Percentiles rank a stretch among this genome's conserved stretches.
phyloP scores from a whole-genome alignment of 352 stramenopile species.

The Phytophthora niederhauseri region DNA sequence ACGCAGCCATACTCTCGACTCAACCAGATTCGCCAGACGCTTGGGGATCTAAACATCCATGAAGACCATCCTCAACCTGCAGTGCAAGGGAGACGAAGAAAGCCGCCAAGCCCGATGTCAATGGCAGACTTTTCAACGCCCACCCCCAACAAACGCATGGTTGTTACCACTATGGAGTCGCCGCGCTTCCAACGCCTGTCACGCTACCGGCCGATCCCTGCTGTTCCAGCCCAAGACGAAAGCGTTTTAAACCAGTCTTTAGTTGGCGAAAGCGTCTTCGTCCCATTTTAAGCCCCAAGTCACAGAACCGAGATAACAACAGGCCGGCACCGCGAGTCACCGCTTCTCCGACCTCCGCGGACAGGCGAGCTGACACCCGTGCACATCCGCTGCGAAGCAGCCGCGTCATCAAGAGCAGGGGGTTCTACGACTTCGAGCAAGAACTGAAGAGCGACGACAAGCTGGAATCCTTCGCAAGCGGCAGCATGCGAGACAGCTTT shows the following conservation, averaged over 20 bases:
- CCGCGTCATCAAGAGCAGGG: slow-evolving; percentile 78
- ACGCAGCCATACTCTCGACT: slow-evolving; percentile 26
- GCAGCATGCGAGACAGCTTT: slow-evolving; percentile 21
- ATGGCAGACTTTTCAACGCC: slow-evolving; percentile 64
- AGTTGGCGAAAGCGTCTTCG: slow-evolving; percentile 71
- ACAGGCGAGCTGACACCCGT: slow-evolving; percentile 20
- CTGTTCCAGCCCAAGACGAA: slow-evolving; percentile 27
- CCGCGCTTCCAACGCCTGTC: slow-evolving; percentile 50
- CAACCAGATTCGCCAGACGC: slow-evolving; percentile 34
- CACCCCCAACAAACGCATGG: slow-evolving; percentile 33
- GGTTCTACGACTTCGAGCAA: slow-evolving; percentile 71
- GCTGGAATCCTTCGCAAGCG: slow-evolving; percentile 20
- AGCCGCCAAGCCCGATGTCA: slow-evolving; percentile 57
- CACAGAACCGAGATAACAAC: slow-evolving; percentile 22
- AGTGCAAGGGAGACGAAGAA: slow-evolving; percentile 27
- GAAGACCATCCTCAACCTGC: slow-evolving; percentile 22
- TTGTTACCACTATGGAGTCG: slow-evolving; percentile 37
- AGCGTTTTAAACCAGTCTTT: slow-evolving; percentile 64
- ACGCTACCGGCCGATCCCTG: slow-evolving; percentile 34
- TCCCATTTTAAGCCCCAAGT: slow-evolving; percentile 58
- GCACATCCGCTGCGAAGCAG: slow-evolving; percentile 50
- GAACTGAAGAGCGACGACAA: slow-evolving; percentile 28
- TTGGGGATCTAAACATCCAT: slow-evolving; percentile 30
- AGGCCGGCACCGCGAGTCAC: slow-evolving; percentile 40
- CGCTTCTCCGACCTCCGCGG: slow-evolving; percentile 35